These are phyloP conservation scores for Ustilago bromivora DNA, from an alignment of 1,284 basidiomycete genomes.

Conservation along the genomic window DNA sequence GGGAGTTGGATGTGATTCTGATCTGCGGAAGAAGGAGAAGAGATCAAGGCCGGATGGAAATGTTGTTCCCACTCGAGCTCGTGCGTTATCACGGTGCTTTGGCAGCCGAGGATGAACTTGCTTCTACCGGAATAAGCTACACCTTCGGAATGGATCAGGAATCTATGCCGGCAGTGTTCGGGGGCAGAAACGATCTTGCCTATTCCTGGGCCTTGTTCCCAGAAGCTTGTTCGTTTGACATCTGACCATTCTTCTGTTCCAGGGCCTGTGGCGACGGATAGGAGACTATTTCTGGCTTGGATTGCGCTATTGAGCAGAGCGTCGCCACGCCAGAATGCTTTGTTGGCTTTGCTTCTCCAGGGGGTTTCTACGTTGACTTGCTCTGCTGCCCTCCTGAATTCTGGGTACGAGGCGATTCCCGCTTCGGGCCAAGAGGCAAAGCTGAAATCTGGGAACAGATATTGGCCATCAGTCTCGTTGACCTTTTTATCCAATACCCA, in stretches of 20 bases:
- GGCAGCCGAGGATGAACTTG: slow-evolving; percentile 52
- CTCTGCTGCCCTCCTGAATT: slow-evolving; percentile 32
- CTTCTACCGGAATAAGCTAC: slow-evolving; percentile 55
- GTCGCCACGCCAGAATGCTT: slow-evolving; percentile 45
- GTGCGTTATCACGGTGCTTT: slow-evolving; percentile 49
- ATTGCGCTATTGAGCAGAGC: slow-evolving; percentile 26
- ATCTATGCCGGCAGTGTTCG: slow-evolving; percentile 54
- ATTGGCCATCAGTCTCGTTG: slow-evolving; percentile 27
- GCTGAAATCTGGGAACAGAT: slow-evolving; percentile 53
- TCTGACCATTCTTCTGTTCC: slow-evolving; percentile 39
- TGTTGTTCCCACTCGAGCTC: slow-evolving; percentile 55
- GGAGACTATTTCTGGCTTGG: slow-evolving; percentile 24
- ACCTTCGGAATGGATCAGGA: slow-evolving; percentile 56
- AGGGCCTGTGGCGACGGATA: slow-evolving; percentile 30
- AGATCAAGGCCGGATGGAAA: slow-evolving; percentile 55
- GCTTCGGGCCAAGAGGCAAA: slow-evolving; percentile 60
- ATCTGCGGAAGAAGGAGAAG: slow-evolving; percentile 14
- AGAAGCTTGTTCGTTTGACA: slow-evolving; percentile 53
- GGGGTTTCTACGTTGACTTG: slow-evolving; percentile 32
- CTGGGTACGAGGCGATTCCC: slow-evolving; percentile 43
- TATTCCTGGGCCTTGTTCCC: slow-evolving; percentile 31
- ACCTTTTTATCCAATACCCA: slow-evolving; percentile 50
- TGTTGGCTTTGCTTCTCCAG: slow-evolving; percentile 42
- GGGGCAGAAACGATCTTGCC: slow-evolving; percentile 31
- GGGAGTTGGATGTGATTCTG: slow-evolving; percentile 26